A percentile compares a stretch with the other conserved stretches of the same genome.
Conservation (phyloP, 2,329 filamentous ascomycete species). For the Cladosporium sp. region DNA sequence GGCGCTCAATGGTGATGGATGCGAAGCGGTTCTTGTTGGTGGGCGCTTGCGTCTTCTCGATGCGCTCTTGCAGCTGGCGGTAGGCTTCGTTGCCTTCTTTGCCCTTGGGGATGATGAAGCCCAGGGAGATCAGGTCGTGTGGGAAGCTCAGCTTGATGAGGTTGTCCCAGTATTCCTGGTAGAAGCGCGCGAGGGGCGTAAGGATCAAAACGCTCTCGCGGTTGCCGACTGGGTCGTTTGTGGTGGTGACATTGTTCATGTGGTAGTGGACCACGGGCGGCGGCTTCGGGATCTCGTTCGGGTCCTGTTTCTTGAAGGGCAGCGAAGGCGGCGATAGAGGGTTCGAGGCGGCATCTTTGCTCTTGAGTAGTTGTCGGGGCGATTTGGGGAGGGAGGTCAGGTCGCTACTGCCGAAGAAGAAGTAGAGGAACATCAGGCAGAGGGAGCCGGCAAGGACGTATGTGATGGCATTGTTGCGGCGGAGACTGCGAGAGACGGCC, state of each 20-base stretch:
- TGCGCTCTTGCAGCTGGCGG: constrained; percentile 76
- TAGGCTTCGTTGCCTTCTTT: constrained; percentile 86
- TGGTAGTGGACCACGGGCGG: constrained; percentile 91
- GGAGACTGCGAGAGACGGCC: constrained; percentile 66
- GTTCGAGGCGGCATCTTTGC: constrained; percentile 62
- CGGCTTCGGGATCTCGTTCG: constrained; percentile 59
- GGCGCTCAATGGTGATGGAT: constrained; percentile 88
- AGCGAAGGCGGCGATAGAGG: constrained; percentile 72
- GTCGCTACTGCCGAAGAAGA: constrained; percentile 60
- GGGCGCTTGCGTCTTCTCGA: constrained; percentile 82
- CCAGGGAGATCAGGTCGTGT: constrained; percentile 89
- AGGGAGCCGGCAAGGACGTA: constrained; percentile 70
- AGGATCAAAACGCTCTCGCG: constrained; percentile 86
- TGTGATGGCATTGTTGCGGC: constrained; percentile 76
- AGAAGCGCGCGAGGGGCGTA: constrained; percentile 91
- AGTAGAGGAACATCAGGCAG: constrained; percentile 59
- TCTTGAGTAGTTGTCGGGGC: constrained; percentile 50
- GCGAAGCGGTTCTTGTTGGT: constrained; percentile 81
- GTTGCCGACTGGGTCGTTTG: constrained; percentile 72
- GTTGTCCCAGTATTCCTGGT: constrained; percentile 94
- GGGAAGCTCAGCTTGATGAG: constrained; percentile 81
- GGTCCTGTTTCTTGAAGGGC: constrained; percentile 66
- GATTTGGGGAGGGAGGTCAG: constrained; percentile 56
- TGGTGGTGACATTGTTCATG: constrained; percentile 90
- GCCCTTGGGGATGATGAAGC: constrained; percentile 93